Conservation (phyloP, 2,329 filamentous ascomycete species). For the Venturiaceae sp. region DNA sequence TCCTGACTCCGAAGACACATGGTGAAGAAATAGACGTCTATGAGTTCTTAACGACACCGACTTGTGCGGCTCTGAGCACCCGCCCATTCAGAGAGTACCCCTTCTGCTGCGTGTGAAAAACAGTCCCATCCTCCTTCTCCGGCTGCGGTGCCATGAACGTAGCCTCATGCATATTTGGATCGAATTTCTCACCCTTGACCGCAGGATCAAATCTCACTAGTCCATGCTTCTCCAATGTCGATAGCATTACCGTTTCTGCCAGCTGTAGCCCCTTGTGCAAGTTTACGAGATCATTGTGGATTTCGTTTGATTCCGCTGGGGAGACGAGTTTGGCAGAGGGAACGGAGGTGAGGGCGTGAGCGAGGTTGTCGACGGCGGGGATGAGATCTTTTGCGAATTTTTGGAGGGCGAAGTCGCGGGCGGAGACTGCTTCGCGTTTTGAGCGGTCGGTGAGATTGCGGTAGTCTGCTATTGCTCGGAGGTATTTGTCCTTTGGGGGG, state of each 20-base stretch:
- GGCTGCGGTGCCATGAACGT: constrained; percentile 86
- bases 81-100: constrained; percentile 91
- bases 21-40: too few species aligned
- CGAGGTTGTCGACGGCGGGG: constrained; percentile 93
- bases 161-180: constrained; percentile 94
- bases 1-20: neutral
- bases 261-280: constrained; percentile 88
- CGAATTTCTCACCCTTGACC: constrained; percentile 69
- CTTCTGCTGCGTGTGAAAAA: constrained; percentile 91
- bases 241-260: constrained; percentile 83
- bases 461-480: constrained; percentile 92
- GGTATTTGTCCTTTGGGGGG: constrained; percentile 70
- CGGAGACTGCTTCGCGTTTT: constrained; percentile 75
- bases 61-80: constrained; percentile 84
- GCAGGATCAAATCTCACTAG: constrained; percentile 77
- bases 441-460: constrained; percentile 96
- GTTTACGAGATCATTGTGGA: constrained; percentile 58
- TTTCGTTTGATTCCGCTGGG: neutral
- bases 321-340: constrained; percentile 60
- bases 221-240: constrained; percentile 86
- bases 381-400: constrained; percentile 89
- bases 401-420: constrained; percentile 89
- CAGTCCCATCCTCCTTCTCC: constrained; percentile 80
- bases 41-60: constrained; percentile 85
- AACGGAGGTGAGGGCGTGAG: constrained; percentile 78